Conservation (phyloP, 148 eudicot species). For the Dysphania ambrosioides region DNA sequence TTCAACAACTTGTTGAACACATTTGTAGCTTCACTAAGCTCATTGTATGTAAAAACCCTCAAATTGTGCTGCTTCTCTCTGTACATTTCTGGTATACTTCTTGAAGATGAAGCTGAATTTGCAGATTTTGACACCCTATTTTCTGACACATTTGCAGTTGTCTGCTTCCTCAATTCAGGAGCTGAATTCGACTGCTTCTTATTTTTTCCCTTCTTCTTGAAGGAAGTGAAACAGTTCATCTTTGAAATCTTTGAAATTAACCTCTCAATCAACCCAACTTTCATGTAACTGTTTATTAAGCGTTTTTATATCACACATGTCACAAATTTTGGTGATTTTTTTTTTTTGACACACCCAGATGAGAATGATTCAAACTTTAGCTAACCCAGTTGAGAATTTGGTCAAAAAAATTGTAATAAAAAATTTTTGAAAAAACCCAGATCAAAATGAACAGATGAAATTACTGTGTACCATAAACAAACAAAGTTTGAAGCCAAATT, state of each 20-base stretch:
- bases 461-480: neutral
- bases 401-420: neutral
- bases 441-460: neutral
- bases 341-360: too few relatives aligned
- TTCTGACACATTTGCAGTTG: constrained; percentile 19
- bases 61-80: constrained; percentile 45
- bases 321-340: too few relatives aligned
- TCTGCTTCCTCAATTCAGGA: constrained; percentile 38
- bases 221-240: constrained; percentile 46
- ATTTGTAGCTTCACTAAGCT: constrained; percentile 52
- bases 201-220: constrained; percentile 30
- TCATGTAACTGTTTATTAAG: constrained; percentile 17
- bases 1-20: constrained; percentile 49
- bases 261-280: constrained; percentile 17
- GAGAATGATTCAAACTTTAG: neutral
- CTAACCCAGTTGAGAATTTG: neutral
- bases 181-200: constrained; percentile 35
- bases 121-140: constrained; percentile 36
- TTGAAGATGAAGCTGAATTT: constrained; percentile 40
- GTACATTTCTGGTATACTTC: constrained; percentile 48
- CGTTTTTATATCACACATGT: neutral
- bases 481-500: neutral
- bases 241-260: constrained; percentile 4
- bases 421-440: neutral
- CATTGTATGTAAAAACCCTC: constrained; percentile 43